A percentile compares a stretch with the other conserved stretches of the same genome.
phyloP scores from a whole-genome alignment of 2,329 filamentous ascomycete genomes.

The Tolypocladium album region DNA sequence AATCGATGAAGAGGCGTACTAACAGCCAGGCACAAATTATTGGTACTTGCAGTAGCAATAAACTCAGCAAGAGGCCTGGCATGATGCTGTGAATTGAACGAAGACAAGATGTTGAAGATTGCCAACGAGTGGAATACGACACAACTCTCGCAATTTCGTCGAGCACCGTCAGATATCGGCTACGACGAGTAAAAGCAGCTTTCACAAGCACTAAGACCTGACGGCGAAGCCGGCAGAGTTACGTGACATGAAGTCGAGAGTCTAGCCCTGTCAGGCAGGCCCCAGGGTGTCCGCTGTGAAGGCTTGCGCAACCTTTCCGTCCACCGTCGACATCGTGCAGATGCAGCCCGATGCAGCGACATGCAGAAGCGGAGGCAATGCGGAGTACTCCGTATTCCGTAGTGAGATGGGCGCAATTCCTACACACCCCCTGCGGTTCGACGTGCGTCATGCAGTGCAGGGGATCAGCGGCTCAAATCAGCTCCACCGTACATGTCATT shows the following conservation, averaged over 20 bases:
- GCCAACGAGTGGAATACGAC: not conserved
- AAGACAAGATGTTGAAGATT: not conserved
- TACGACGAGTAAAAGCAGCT: not conserved
- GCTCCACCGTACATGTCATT: not conserved
- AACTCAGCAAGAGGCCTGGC: not conserved
- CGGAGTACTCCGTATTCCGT: no score
- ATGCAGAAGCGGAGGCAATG: not conserved
- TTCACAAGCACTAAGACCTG: no score
- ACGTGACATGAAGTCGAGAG: not conserved
- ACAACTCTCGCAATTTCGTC: not conserved
- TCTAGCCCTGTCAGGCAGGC: not conserved
- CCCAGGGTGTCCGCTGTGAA: not conserved
- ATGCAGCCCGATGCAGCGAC: not conserved
- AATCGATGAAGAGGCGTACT: not conserved
- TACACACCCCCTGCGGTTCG: not conserved
- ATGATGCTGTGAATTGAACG: not conserved
- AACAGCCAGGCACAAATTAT: not conserved
- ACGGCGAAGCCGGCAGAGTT: not conserved
- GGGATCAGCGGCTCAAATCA: not conserved
- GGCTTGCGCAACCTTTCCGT: not conserved
- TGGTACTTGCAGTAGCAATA: conserved; percentile 1
- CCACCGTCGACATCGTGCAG: not conserved
- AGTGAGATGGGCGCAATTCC: not conserved
- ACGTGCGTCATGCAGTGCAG: not conserved
- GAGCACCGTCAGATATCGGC: not conserved